Conservation (phyloP, 495 filamentous ascomycete species). For the Acidiella bohemica region DNA sequence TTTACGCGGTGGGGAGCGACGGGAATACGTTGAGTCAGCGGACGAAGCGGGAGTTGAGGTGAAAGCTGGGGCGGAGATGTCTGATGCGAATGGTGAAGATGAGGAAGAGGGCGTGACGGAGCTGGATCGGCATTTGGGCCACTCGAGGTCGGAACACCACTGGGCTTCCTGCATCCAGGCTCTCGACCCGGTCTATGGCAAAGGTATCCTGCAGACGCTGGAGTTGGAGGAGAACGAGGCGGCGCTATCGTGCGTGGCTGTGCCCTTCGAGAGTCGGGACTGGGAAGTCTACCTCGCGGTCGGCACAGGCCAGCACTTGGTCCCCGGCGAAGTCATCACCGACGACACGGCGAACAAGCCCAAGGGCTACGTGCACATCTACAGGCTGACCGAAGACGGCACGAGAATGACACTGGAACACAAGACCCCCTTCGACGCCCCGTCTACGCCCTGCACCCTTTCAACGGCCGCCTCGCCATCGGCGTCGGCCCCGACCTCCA, state of each 20-base stretch:
- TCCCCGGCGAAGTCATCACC: not conserved
- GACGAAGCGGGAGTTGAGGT: slow-evolving; percentile 42
- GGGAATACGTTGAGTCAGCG: slow-evolving; percentile 70
- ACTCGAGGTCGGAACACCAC: slow-evolving; percentile 65
- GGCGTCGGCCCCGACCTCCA: slow-evolving; percentile 68
- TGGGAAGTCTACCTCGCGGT: slow-evolving; percentile 84
- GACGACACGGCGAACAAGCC: slow-evolving; percentile 47
- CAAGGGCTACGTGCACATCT: slow-evolving; percentile 82
- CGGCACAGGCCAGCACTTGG: slow-evolving; percentile 82
- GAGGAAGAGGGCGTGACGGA: not conserved
- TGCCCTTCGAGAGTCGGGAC: slow-evolving; percentile 75
- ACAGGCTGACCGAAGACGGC: slow-evolving; percentile 78
- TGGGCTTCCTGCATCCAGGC: slow-evolving; percentile 94
- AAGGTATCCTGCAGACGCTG: slow-evolving; percentile 56
- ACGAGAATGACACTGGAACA: slow-evolving; percentile 84
- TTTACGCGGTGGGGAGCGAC: slow-evolving; percentile 88
- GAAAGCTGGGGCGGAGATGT: slow-evolving; percentile 5
- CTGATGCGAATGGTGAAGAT: slow-evolving; percentile 36
- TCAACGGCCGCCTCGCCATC: slow-evolving; percentile 78
- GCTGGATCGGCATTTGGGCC: slow-evolving; percentile 59
- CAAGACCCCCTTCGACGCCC: slow-evolving; percentile 81
- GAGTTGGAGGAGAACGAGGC: slow-evolving; percentile 85
- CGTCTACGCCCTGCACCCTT: slow-evolving; percentile 73
- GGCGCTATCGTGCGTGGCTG: slow-evolving; percentile 70
- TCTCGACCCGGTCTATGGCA: slow-evolving; percentile 66